Conservation (phyloP, 345 rosid genomes). For the Hypericum perforatum region DNA sequence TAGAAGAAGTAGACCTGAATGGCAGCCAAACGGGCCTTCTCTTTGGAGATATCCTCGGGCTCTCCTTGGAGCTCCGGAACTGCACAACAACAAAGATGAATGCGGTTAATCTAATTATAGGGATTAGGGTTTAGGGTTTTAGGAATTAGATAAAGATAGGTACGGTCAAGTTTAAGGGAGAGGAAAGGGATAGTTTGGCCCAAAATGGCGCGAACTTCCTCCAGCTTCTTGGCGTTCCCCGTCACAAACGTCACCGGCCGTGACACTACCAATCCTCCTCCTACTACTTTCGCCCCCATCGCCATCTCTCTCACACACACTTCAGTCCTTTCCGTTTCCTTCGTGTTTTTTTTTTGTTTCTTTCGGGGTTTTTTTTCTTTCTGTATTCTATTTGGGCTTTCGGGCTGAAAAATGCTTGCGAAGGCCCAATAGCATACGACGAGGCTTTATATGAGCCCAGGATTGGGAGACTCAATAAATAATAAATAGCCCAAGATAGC, state of each 20-base stretch:
- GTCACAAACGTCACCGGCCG: conserved; percentile 94
- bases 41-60: conserved; percentile 76
- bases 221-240: conserved; percentile 90
- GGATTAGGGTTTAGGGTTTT: not conserved
- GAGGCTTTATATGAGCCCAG: no score
- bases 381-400: no score
- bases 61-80: conserved; percentile 97
- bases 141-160: conserved; percentile 2
- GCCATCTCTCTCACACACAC: conserved; percentile 12
- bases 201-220: conserved; percentile 80
- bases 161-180: conserved; percentile 81
- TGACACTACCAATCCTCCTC: conserved; percentile 24
- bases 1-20: conserved; percentile 29
- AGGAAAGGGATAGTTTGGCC: conserved; percentile 74
- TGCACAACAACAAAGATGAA: conserved; percentile 8
- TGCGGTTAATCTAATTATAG: not conserved
- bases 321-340: not conserved
- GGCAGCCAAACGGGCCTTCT: conserved; percentile 94
- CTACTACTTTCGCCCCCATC: conserved; percentile 42
- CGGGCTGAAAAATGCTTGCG: no score
- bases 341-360: not conserved
- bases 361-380: no score
- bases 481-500: no score
- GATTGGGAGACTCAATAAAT: no score
- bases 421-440: no score